Percentiles rank a stretch among this genome's conserved stretches.
Evolutionary conservation across 2,329 filamentous ascomycete species (phyloP).

Genomic region (Arthrobotrys conoides): DNA sequence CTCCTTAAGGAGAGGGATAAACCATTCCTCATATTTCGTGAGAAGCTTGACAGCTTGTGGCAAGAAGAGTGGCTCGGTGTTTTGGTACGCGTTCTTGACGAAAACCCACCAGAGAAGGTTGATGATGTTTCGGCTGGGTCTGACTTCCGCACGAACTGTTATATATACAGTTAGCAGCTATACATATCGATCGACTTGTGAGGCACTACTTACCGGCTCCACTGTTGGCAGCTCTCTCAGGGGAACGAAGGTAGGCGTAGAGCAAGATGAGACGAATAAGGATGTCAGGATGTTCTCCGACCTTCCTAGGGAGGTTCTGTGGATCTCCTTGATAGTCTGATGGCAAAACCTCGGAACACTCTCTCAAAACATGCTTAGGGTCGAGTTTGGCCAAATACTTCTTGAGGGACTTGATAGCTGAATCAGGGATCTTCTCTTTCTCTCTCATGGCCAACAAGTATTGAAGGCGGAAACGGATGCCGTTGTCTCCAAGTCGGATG

Average conservation of each 20-base stretch:
- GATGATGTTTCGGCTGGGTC: conserved; percentile 20
- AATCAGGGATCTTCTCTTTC: conserved; percentile 37
- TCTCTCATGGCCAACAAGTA: conserved; percentile 43
- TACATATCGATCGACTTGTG: neutral
- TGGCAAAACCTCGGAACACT: conserved; percentile 25
- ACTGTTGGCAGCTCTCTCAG: conserved; percentile 1
- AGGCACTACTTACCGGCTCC: conserved; percentile 4
- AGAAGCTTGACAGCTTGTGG: conserved; percentile 30
- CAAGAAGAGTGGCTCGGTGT: conserved; percentile 5
- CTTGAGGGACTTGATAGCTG: conserved; percentile 8
- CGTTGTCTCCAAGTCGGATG: conserved; percentile 32
- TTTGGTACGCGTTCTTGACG: conserved; percentile 50
- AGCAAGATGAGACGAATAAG: conserved; percentile 39
- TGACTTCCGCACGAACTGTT: conserved; percentile 1
- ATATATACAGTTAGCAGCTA: neutral
- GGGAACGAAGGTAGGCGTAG: conserved; percentile 40
- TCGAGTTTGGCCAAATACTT: conserved; percentile 35
- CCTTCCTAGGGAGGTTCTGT: conserved; percentile 24
- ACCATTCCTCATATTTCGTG: conserved; percentile 41
- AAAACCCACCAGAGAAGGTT: conserved; percentile 58
- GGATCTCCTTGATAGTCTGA: conserved; percentile 19
- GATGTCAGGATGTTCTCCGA: conserved; percentile 49
- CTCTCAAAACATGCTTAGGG: conserved; percentile 21
- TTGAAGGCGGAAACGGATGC: conserved; percentile 37
- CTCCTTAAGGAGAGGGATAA: conserved; percentile 45